Conservation (phyloP, 305 asterid species). For the Fraxinus platypoda region DNA sequence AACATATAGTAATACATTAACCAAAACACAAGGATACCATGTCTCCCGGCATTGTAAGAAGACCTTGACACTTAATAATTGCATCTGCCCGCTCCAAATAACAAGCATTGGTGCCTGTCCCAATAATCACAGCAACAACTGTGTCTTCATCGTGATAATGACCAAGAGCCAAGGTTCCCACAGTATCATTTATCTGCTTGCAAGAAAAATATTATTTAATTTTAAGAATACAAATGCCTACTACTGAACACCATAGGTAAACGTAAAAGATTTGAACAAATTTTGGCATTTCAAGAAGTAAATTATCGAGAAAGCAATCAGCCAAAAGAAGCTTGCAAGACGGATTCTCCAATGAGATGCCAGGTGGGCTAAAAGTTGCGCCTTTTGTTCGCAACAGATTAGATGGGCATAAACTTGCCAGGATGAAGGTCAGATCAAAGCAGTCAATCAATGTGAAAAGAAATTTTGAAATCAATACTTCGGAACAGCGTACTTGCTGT, state of each 20-base stretch:
- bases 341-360: neutral
- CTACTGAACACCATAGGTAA: neutral
- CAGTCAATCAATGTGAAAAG: neutral
- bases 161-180: slow-evolving; percentile 83
- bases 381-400: neutral
- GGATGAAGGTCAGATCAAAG: neutral
- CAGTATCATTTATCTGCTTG: slow-evolving; percentile 75
- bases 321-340: neutral
- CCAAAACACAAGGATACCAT: slow-evolving; percentile 51
- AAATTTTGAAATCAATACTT: neutral
- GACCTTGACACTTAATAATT: slow-evolving; percentile 86
- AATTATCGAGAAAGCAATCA: neutral
- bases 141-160: slow-evolving; percentile 91
- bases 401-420: neutral
- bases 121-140: slow-evolving; percentile 77
- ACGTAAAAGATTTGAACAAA: slow-evolving; percentile 2
- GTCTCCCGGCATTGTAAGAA: slow-evolving; percentile 65
- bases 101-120: slow-evolving; percentile 96
- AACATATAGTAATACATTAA: slow-evolving; percentile 12
- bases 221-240: neutral
- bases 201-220: neutral
- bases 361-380: neutral
- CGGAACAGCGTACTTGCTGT: neutral
- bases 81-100: slow-evolving; percentile 87
- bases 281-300: neutral